Evolutionary conservation across 2,329 filamentous ascomycete species (phyloP).

Genomic region (Ceratocystis lukuohia): DNA sequence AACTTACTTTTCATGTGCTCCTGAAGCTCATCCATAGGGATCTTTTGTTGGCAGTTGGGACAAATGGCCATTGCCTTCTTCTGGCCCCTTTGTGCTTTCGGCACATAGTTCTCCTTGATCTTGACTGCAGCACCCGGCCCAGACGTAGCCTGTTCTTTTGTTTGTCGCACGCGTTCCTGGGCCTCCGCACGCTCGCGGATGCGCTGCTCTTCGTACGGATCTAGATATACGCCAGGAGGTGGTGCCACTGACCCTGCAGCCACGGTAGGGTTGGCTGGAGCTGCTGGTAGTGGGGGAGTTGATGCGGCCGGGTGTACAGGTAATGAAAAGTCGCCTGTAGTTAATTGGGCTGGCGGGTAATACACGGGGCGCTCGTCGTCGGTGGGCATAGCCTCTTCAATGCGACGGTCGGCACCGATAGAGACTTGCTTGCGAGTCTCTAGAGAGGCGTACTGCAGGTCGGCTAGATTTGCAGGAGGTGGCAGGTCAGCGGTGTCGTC

Average conservation of each 20-base stretch:
- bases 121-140: conserved; percentile 63
- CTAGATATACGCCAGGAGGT: not conserved
- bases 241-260: conserved; percentile 26
- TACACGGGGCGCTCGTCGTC: conserved; percentile 37
- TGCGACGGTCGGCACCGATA: conserved; percentile 64
- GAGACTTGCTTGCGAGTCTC: conserved; percentile 91
- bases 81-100: conserved; percentile 60
- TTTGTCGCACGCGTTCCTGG: conserved; percentile 54
- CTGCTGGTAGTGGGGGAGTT: conserved; percentile 16
- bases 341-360: conserved; percentile 29
- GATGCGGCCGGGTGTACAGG: conserved; percentile 33
- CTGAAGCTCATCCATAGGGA: conserved; percentile 75
- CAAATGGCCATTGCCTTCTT: conserved; percentile 64
- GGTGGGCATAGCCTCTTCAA: conserved; percentile 89
- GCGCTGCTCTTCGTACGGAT: conserved; percentile 37
- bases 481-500: conserved; percentile 81
- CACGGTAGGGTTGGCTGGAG: conserved; percentile 27
- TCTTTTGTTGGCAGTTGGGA: conserved; percentile 84
- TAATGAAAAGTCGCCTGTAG: conserved; percentile 30
- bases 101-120: conserved; percentile 87
- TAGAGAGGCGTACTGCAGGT: conserved; percentile 84
- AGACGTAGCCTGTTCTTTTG: conserved; percentile 54
- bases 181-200: conserved; percentile 51
- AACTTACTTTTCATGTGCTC: conserved; percentile 74
- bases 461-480: conserved; percentile 75